These are phyloP conservation scores for Aspergillus arachidicola DNA, from an alignment of 2,329 filamentous ascomycete genomes.

Conservation along the genomic window DNA sequence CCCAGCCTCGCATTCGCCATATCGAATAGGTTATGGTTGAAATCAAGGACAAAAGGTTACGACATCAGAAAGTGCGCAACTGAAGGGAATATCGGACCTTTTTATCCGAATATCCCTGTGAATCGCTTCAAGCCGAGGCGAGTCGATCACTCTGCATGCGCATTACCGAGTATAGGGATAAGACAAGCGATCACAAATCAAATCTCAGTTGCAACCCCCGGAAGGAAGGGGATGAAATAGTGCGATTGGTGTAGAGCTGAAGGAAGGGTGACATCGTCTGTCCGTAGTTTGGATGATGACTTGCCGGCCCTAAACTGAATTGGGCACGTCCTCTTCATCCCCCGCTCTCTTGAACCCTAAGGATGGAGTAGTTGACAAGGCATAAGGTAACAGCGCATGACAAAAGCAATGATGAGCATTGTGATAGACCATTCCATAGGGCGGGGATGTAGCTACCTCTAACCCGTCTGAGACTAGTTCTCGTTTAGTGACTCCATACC, in stretches of 20 bases:
- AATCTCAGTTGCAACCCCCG: background rate
- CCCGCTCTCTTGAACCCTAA: background rate
- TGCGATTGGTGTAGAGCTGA: background rate
- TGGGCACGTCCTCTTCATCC: background rate
- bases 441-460: background rate
- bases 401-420: background rate
- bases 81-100: conserved; percentile 4
- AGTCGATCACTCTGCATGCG: conserved; percentile 5
- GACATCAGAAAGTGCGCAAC: background rate
- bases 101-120: conserved; percentile 10
- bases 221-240: background rate
- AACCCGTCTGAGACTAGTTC: background rate
- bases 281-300: background rate
- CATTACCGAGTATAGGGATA: conserved; percentile 10
- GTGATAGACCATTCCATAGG: background rate
- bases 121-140: conserved; percentile 11
- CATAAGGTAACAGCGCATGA: background rate
- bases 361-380: background rate
- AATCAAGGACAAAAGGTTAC: background rate
- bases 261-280: conserved; percentile 12
- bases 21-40: background rate
- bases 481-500: background rate
- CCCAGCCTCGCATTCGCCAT: conserved; percentile 35
- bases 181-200: background rate
- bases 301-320: background rate